Percentiles rank a stretch among this genome's conserved stretches.
Evolutionary conservation across 352 stramenopile genomes (phyloP).

Genomic region (Blastocystis sp.): DNA sequence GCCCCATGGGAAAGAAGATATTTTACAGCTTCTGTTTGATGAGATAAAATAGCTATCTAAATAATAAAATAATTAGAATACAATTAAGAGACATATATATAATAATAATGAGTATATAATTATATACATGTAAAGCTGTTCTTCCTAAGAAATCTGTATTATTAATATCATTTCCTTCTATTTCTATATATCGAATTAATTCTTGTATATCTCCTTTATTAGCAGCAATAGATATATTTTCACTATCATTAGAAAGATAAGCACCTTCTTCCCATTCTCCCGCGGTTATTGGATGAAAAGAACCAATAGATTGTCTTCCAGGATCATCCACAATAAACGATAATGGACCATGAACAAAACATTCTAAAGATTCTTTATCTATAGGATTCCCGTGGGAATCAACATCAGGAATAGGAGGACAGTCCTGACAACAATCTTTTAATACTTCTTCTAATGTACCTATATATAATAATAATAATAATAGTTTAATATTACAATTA

Average conservation of each 20-base stretch:
- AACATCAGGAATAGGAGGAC: constrained; percentile 40
- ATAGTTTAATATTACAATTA: no score
- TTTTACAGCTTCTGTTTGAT: constrained; percentile 14
- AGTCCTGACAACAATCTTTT: constrained; percentile 40
- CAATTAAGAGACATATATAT: no score
- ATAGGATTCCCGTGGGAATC: no score
- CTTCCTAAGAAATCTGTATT: constrained; percentile 37
- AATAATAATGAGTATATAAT: no score
- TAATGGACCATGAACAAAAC: constrained; percentile 39
- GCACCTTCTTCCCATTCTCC: constrained; percentile 42
- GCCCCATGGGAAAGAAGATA: constrained; percentile 31
- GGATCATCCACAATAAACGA: constrained; percentile 44
- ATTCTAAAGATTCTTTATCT: constrained; percentile 33
- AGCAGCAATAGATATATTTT: constrained; percentile 32
- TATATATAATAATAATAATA: no score
- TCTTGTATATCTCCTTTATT: constrained; percentile 35
- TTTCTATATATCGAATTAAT: constrained; percentile 9
- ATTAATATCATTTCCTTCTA: neutral
- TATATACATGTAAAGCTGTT: constrained; percentile 38
- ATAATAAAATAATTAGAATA: no score
- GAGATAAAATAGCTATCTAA: constrained; percentile 35
- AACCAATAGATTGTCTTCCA: constrained; percentile 43
- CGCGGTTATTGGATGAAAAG: constrained; percentile 44
- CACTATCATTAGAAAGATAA: constrained; percentile 38
- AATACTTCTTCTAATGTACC: constrained; percentile 43